Conservation (phyloP, 345 rosid genomes). For the Gossypium stocksii region DNA sequence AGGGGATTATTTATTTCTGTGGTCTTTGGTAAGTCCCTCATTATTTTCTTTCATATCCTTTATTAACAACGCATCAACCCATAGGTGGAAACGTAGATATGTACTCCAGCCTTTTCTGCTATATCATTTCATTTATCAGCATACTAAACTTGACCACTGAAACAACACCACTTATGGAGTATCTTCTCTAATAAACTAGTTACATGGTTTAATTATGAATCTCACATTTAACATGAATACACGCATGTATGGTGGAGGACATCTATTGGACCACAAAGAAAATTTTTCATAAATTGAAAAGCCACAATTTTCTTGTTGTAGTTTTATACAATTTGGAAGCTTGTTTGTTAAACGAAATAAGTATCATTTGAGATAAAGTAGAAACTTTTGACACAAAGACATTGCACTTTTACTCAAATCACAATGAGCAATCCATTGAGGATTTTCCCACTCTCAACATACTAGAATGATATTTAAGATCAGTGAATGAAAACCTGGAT, state of each 20-base stretch:
- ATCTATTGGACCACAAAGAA: neutral
- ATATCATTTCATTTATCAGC: neutral
- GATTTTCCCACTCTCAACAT: neutral
- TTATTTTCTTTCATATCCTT: neutral
- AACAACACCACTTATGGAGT: neutral
- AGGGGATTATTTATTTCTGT: neutral
- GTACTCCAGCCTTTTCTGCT: neutral
- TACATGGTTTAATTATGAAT: neutral
- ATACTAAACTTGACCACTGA: neutral
- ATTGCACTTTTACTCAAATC: neutral
- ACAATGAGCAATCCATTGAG: neutral
- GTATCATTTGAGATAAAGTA: neutral
- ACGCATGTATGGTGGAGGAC: neutral
- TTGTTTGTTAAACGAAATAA: neutral
- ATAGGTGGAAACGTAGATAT: neutral
- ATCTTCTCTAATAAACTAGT: conserved; percentile 1
- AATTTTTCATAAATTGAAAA: neutral
- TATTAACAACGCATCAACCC: neutral
- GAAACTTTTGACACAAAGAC: neutral
- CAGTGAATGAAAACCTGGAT: conserved; percentile 20
- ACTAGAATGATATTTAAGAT: neutral
- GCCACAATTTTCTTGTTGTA: neutral
- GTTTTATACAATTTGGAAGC: neutral
- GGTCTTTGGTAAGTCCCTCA: neutral
- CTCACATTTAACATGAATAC: conserved; percentile 2